Evolutionary conservation across 345 rosid species (phyloP).

Genomic region (Salix koriyanagi): DNA sequence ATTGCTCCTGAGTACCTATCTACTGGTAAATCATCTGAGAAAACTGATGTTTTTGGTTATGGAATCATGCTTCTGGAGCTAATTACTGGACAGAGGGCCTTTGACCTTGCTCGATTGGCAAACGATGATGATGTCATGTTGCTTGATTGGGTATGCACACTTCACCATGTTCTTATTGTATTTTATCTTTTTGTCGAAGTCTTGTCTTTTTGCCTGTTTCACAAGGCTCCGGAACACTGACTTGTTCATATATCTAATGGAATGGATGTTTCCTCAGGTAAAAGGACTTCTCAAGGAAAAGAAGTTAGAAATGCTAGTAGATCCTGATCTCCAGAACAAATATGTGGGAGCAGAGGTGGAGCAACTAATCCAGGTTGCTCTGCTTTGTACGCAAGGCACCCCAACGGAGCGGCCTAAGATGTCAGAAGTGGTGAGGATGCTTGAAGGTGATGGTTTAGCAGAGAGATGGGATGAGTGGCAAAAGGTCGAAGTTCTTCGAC

Average conservation of each 20-base stretch:
- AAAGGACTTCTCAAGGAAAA: constrained; percentile 94
- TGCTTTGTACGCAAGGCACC: constrained; percentile 90
- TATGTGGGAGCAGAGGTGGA: constrained; percentile 76
- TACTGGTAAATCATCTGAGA: constrained; percentile 93
- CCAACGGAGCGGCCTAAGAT: constrained; percentile 93
- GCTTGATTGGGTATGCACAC: constrained; percentile 80
- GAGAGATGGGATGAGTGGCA: constrained; percentile 99
- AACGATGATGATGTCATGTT: constrained; percentile 96
- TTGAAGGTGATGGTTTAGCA: constrained; percentile 86
- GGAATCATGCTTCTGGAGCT: constrained; percentile 96
- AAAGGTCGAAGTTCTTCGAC: constrained; percentile 81
- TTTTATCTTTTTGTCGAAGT: not conserved
- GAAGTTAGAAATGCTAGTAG: constrained; percentile 88
- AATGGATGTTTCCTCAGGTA: constrained; percentile 44
- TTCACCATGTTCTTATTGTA: not conserved
- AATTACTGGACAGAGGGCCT: constrained; percentile 93
- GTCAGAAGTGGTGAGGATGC: constrained; percentile 95
- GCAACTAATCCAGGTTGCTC: constrained; percentile 88
- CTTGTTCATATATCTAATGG: not conserved
- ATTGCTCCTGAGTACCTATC: constrained; percentile 97
- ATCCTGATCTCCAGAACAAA: constrained; percentile 78
- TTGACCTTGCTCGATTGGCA: constrained; percentile 95
- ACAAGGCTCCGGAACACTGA: too few species aligned
- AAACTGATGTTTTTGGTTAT: constrained; percentile 93
- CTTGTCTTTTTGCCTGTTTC: not conserved